A percentile compares a stretch with the other conserved stretches of the same genome.
Conservation (phyloP, 495 filamentous ascomycete genomes). For the Hypoxylon perforatum region DNA sequence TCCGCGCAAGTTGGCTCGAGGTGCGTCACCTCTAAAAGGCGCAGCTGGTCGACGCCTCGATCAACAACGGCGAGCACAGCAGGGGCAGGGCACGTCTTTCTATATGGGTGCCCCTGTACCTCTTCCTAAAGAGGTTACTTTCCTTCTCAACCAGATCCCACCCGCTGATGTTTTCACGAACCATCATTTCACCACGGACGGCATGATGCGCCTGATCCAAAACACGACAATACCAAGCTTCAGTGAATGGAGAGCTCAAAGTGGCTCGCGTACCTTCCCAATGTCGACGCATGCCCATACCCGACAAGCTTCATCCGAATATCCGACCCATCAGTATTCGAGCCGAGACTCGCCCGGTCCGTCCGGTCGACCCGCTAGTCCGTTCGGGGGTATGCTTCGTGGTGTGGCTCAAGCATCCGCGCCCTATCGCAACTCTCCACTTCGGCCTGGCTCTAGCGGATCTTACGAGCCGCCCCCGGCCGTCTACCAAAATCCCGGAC, state of each 20-base stretch:
- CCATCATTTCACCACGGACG: conserved; percentile 72
- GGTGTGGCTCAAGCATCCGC: conserved; percentile 43
- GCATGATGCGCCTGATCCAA: conserved; percentile 78
- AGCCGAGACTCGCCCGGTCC: conserved; percentile 54
- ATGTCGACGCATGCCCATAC: conserved; percentile 46
- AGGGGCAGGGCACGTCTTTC: conserved; percentile 56
- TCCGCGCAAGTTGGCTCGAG: conserved; percentile 83
- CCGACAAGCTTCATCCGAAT: conserved; percentile 52
- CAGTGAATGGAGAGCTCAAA: conserved; percentile 54
- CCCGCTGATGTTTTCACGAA: conserved; percentile 75
- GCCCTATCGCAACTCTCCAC: conserved; percentile 56
- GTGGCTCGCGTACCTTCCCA: conserved; percentile 23
- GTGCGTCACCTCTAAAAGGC: conserved; percentile 87
- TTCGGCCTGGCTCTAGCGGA: conserved; percentile 56
- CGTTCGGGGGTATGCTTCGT: conserved; percentile 46
- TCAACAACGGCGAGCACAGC: conserved; percentile 71
- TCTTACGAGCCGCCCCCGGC: conserved; percentile 59
- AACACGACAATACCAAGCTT: conserved; percentile 71
- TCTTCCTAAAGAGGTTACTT: conserved; percentile 83
- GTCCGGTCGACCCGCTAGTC: conserved; percentile 52
- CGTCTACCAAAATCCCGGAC: conserved; percentile 40
- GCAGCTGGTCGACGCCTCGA: conserved; percentile 84
- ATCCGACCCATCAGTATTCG: conserved; percentile 43
- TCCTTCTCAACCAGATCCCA: conserved; percentile 86
- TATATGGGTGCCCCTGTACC: conserved; percentile 48